Evolutionary conservation across 768 basidiomycete species (phyloP).

Genomic region (Tremella yokohamensis): DNA sequence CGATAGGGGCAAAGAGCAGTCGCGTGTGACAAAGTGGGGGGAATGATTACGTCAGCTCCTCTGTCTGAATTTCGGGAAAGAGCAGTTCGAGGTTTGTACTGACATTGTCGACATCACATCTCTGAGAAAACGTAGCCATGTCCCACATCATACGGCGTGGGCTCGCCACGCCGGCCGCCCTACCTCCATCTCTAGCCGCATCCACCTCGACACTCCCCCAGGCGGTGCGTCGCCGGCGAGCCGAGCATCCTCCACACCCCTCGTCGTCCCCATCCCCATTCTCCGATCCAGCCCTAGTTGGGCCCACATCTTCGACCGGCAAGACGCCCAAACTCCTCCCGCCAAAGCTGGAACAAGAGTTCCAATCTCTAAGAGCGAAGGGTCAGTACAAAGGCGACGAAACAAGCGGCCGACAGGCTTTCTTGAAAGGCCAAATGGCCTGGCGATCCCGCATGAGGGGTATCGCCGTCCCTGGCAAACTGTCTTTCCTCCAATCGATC

Average conservation of each 20-base stretch:
- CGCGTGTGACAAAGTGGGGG: slow-evolving; percentile 8
- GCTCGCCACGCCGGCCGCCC: slow-evolving; percentile 22
- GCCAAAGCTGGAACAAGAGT: slow-evolving; percentile 28
- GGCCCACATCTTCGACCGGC: not conserved
- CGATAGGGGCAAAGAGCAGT: slow-evolving; percentile 1
- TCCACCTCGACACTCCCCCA: slow-evolving; percentile 28
- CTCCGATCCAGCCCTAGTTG: slow-evolving; percentile 18
- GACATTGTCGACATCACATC: too few relatives aligned
- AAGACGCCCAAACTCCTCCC: slow-evolving; percentile 27
- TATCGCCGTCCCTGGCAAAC: slow-evolving; percentile 12
- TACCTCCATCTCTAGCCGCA: not conserved
- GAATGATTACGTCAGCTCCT: not conserved
- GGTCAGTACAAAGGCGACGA: slow-evolving; percentile 33
- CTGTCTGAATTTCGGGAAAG: not conserved
- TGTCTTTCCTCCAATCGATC: not conserved
- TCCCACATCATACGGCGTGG: slow-evolving; percentile 27
- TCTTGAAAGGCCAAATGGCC: slow-evolving; percentile 31
- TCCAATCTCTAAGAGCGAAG: slow-evolving; percentile 26
- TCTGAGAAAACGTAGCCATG: slow-evolving; percentile 16
- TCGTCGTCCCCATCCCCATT: slow-evolving; percentile 24
- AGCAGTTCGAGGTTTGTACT: not conserved
- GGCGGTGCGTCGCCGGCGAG: slow-evolving; percentile 37
- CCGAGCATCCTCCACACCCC: slow-evolving; percentile 18
- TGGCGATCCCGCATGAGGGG: slow-evolving; percentile 36
- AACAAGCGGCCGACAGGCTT: slow-evolving; percentile 21